phyloP scores from a whole-genome alignment of 768 basidiomycete genomes.

The Leccinum boreale region DNA sequence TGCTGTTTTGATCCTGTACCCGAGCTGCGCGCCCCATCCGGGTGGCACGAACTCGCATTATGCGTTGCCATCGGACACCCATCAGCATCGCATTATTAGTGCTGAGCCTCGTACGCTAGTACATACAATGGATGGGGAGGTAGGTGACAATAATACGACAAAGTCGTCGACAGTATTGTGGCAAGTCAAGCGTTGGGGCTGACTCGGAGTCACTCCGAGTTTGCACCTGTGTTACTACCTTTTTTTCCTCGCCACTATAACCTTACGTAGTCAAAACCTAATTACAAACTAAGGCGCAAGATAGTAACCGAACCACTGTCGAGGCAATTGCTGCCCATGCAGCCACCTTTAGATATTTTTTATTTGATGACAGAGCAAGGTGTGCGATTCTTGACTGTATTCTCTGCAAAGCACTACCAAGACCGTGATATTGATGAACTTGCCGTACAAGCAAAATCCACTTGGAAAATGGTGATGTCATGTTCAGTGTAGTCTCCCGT shows the following conservation, averaged over 20 bases:
- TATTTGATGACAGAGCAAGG: slow-evolving; percentile 23
- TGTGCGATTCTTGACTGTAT: slow-evolving; percentile 24
- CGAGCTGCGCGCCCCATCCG: background rate
- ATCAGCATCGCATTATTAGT: background rate
- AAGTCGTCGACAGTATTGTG: slow-evolving; percentile 5
- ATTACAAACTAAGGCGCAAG: background rate
- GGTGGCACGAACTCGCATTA: background rate
- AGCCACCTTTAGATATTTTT: slow-evolving; percentile 19
- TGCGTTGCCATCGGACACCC: background rate
- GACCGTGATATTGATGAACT: slow-evolving; percentile 21
- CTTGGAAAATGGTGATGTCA: slow-evolving; percentile 15
- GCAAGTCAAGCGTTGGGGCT: slow-evolving; percentile 14
- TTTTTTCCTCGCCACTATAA: slow-evolving; percentile 3
- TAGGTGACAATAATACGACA: background rate
- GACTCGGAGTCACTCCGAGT: no score
- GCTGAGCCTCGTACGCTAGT: background rate
- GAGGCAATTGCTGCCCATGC: slow-evolving; percentile 30
- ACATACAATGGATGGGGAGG: background rate
- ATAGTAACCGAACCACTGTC: slow-evolving; percentile 17
- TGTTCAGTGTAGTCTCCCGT: no score
- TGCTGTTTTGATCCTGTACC: background rate
- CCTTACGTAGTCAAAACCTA: slow-evolving; percentile 10
- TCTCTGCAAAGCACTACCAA: slow-evolving; percentile 11
- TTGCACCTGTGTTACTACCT: background rate
- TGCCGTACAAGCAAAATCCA: slow-evolving; percentile 12